phyloP scores from a whole-genome alignment of 805 yeast species.

The Nakazawaea ambrosiae region DNA sequence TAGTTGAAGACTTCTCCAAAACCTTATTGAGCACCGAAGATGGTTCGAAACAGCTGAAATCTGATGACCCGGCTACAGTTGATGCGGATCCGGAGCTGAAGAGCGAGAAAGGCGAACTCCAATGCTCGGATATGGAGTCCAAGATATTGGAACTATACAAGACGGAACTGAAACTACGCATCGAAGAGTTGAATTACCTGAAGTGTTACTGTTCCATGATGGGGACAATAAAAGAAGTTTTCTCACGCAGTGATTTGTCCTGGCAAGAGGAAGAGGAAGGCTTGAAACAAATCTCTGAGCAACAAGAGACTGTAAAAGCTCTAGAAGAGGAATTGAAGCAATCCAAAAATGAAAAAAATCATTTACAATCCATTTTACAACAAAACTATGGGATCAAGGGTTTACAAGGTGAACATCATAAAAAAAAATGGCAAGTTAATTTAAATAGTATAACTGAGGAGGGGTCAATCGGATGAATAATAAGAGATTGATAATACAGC shows the following conservation, averaged over 20 bases:
- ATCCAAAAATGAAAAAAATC: background rate
- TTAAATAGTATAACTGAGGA: too few species aligned
- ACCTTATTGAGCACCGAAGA: too few species aligned
- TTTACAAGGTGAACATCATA: too few species aligned
- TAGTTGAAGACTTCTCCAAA: too few species aligned
- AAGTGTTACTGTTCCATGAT: conserved; percentile 4
- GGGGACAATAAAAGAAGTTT: conserved; percentile 6
- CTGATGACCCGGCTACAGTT: too few species aligned
- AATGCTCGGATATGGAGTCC: background rate
- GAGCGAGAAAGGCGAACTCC: too few species aligned
- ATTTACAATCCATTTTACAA: conserved; percentile 2
- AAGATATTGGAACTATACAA: conserved; percentile 5
- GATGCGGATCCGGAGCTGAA: too few species aligned
- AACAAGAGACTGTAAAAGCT: conserved; percentile 9
- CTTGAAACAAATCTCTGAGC: conserved; percentile 7
- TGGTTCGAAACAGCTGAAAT: too few species aligned
- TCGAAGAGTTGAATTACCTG: conserved; percentile 5
- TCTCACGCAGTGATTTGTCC: conserved; percentile 11
- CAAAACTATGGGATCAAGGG: too few species aligned
- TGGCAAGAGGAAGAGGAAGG: conserved; percentile 13
- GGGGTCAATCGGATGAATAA: too few species aligned
- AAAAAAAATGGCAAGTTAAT: too few species aligned
- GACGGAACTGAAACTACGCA: conserved; percentile 2
- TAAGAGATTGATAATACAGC: too few species aligned
- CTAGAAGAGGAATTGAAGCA: conserved; percentile 7